These are phyloP conservation scores for Cyberlindnera meyerae DNA, from an alignment of 805 yeast genomes.

Conservation along the genomic window DNA sequence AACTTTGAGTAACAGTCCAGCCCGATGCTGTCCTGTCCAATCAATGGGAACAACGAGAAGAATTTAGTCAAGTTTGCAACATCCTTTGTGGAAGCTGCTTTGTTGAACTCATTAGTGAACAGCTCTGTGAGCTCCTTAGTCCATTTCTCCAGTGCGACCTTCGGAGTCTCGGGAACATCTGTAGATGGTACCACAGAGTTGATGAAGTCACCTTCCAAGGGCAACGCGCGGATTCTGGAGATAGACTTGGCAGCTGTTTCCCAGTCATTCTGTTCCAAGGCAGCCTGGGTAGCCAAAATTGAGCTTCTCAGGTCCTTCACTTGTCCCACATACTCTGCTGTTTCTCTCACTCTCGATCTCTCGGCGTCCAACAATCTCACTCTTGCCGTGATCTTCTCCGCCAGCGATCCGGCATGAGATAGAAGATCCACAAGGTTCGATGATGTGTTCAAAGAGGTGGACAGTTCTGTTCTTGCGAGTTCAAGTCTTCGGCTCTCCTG, in stretches of 20 bases:
- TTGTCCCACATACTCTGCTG: slow-evolving; percentile 59
- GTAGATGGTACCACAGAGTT: slow-evolving; percentile 78
- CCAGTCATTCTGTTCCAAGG: slow-evolving; percentile 69
- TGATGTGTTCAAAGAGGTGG: slow-evolving; percentile 54
- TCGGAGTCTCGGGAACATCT: slow-evolving; percentile 79
- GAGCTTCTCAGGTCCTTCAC: slow-evolving; percentile 63
- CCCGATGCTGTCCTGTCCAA: slow-evolving; percentile 68
- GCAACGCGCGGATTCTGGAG: slow-evolving; percentile 45
- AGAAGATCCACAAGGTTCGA: slow-evolving; percentile 50
- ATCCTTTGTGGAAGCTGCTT: slow-evolving; percentile 62
- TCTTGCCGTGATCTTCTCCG: slow-evolving; percentile 61
- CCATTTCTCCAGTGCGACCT: slow-evolving; percentile 51
- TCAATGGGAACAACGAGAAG: slow-evolving; percentile 83
- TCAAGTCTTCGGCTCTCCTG: slow-evolving; percentile 44
- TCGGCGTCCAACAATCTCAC: slow-evolving; percentile 70
- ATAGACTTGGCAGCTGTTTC: slow-evolving; percentile 73
- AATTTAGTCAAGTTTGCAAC: slow-evolving; percentile 69
- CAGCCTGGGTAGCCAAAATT: slow-evolving; percentile 59
- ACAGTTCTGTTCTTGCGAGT: slow-evolving; percentile 55
- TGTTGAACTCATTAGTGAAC: slow-evolving; percentile 59
- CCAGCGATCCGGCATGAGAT: slow-evolving; percentile 57
- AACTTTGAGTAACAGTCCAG: slow-evolving; percentile 78
- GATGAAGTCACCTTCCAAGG: slow-evolving; percentile 68
- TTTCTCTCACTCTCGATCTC: slow-evolving; percentile 53
- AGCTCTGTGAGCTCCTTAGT: slow-evolving; percentile 48